These are phyloP conservation scores for Sugiyamaella neomexicana DNA, from an alignment of 1,139 yeast genomes.

Conservation along the genomic window DNA sequence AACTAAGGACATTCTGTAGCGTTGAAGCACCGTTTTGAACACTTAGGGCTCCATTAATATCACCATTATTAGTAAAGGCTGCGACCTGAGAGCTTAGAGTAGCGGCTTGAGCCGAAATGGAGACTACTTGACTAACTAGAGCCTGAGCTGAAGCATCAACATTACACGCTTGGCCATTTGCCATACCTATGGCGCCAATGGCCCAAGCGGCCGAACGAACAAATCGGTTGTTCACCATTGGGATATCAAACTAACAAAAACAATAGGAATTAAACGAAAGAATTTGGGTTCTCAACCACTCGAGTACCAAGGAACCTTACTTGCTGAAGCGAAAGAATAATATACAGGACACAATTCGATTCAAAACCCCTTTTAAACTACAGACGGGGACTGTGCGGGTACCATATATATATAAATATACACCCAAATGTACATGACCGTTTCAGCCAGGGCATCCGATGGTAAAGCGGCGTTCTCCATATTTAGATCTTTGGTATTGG, in stretches of 20 bases:
- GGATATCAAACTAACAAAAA: neutral
- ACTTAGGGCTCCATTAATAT: slow-evolving; percentile 13
- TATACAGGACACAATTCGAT: too few relatives aligned
- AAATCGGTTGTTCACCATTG: neutral
- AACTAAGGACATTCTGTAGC: neutral
- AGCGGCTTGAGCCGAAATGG: slow-evolving; percentile 4
- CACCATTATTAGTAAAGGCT: slow-evolving; percentile 1
- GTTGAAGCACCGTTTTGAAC: slow-evolving; percentile 14
- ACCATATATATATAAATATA: too few relatives aligned
- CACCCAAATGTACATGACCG: too few relatives aligned
- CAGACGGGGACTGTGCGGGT: too few relatives aligned
- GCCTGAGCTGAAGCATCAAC: slow-evolving; percentile 1
- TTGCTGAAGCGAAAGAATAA: too few relatives aligned
- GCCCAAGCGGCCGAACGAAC: slow-evolving; percentile 7
- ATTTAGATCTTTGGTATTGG: too few relatives aligned
- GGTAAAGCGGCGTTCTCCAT: too few relatives aligned
- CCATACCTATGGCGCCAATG: neutral
- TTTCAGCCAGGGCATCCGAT: too few relatives aligned
- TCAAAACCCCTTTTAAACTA: too few relatives aligned
- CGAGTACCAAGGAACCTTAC: too few relatives aligned
- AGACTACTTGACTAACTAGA: neutral
- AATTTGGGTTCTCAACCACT: too few relatives aligned
- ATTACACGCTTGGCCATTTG: neutral
- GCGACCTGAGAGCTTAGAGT: slow-evolving; percentile 2
- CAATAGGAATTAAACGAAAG: too few relatives aligned